Conservation (phyloP, 495 filamentous ascomycete species). For the Aspergillus homomorphus region DNA sequence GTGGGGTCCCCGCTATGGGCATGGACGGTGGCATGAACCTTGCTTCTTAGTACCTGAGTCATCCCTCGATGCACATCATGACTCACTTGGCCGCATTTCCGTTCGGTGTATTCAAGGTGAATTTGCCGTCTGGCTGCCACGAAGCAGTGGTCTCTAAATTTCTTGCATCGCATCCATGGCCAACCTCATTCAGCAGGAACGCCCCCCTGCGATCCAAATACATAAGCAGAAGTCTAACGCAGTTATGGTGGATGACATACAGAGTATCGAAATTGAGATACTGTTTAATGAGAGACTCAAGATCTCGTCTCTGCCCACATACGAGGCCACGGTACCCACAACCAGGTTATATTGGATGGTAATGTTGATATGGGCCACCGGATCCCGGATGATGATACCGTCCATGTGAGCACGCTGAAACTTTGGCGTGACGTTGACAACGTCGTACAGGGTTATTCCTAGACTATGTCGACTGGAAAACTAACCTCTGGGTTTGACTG, state of each 20-base stretch:
- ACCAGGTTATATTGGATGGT: conserved; percentile 34
- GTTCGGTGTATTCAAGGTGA: conserved; percentile 29
- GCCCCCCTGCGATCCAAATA: conserved; percentile 13
- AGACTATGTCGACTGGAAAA: neutral
- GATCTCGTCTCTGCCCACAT: conserved; percentile 22
- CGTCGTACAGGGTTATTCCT: conserved; percentile 2
- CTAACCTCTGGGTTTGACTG: neutral
- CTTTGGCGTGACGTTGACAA: conserved; percentile 14
- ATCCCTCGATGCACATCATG: neutral
- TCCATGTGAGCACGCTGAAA: conserved; percentile 15
- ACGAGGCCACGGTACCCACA: conserved; percentile 31
- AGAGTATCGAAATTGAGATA: conserved; percentile 27
- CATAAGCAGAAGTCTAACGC: neutral
- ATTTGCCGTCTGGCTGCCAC: conserved; percentile 28
- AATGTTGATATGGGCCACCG: conserved; percentile 10
- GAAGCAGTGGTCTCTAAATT: conserved; percentile 35
- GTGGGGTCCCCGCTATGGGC: conserved; percentile 22
- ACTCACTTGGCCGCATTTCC: conserved; percentile 27
- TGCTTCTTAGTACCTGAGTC: neutral
- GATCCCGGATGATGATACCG: conserved; percentile 4
- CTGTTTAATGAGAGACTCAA: conserved; percentile 21
- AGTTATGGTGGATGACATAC: conserved; percentile 7
- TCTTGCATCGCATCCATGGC: conserved; percentile 32
- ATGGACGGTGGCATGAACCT: conserved; percentile 34
- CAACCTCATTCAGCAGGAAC: conserved; percentile 33